Evolutionary conservation across 257 asterid species (phyloP).

Genomic region (Rhazya stricta): DNA sequence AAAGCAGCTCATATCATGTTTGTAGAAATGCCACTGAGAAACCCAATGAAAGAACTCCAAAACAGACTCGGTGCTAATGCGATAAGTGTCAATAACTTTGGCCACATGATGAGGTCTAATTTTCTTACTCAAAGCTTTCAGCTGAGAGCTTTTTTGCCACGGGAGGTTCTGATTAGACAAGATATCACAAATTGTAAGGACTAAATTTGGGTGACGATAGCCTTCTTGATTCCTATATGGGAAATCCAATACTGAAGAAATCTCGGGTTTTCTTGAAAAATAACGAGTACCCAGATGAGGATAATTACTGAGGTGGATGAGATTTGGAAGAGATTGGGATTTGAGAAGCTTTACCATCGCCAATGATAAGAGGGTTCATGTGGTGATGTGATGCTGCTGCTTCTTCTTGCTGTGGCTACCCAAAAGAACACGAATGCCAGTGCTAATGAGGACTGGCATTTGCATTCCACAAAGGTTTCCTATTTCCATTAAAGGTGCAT

Average conservation of each 20-base stretch:
- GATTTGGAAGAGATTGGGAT: constrained; percentile 29
- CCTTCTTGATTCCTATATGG: not conserved
- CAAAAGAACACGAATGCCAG: constrained; percentile 1
- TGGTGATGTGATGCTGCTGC: constrained; percentile 13
- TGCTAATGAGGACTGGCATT: not conserved
- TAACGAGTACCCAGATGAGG: constrained; percentile 23
- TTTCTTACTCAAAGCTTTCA: constrained; percentile 43
- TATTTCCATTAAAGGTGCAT: not conserved
- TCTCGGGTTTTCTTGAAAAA: constrained; percentile 37
- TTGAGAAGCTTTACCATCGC: constrained; percentile 65
- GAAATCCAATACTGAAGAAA: constrained; percentile 3
- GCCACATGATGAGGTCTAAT: constrained; percentile 61
- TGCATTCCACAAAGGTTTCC: not conserved
- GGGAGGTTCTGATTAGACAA: constrained; percentile 43
- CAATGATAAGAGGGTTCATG: constrained; percentile 36
- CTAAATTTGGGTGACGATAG: constrained; percentile 22
- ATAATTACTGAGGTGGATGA: constrained; percentile 21
- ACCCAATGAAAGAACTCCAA: constrained; percentile 74
- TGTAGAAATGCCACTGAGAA: constrained; percentile 70
- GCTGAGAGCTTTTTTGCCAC: constrained; percentile 59
- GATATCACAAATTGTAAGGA: constrained; percentile 46
- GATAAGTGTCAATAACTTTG: constrained; percentile 38
- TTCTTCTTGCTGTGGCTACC: not conserved
- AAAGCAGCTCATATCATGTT: constrained; percentile 70
- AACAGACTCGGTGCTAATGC: constrained; percentile 39